Conservation (phyloP, 345 rosid genomes). For the Acer saccharum region DNA sequence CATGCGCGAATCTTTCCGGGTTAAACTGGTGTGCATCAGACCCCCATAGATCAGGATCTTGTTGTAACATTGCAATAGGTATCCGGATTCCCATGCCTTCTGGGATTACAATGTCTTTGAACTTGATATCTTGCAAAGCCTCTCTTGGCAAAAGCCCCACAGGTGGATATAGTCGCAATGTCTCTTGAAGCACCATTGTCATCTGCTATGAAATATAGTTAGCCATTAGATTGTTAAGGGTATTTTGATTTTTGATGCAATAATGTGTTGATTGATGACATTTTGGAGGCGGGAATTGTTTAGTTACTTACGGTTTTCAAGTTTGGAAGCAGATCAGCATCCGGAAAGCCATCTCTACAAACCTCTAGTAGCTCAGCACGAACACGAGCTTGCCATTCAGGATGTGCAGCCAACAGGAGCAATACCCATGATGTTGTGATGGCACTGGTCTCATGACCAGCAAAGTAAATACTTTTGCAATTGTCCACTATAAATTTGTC, state of each 20-base stretch:
- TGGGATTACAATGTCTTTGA: slow-evolving; percentile 39
- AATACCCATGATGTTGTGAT: slow-evolving; percentile 38
- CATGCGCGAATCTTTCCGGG: slow-evolving; percentile 45
- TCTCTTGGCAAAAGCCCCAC: slow-evolving; percentile 21
- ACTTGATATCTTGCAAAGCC: slow-evolving; percentile 30
- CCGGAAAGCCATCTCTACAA: slow-evolving; percentile 15
- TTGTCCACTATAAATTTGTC: slow-evolving; percentile 47
- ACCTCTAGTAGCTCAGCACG: slow-evolving; percentile 38
- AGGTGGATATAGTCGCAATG: slow-evolving; percentile 43
- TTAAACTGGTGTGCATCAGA: slow-evolving; percentile 37
- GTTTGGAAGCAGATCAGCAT: slow-evolving; percentile 27
- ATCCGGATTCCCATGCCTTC: slow-evolving; percentile 35
- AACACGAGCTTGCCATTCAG: slow-evolving; percentile 50
- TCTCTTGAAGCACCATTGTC: slow-evolving; percentile 40
- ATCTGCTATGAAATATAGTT: slow-evolving; percentile 23
- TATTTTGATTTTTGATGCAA: no score
- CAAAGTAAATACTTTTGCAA: slow-evolving; percentile 54
- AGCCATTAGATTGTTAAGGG: background rate
- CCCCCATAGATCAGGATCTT: slow-evolving; percentile 45
- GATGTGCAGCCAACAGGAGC: slow-evolving; percentile 42
- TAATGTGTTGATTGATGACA: background rate
- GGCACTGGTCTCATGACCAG: slow-evolving; percentile 53
- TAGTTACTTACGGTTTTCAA: slow-evolving; percentile 31
- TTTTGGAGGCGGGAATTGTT: background rate
- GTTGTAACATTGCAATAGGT: slow-evolving; percentile 35